Conservation (phyloP, 2,329 filamentous ascomycete genomes). For the Leptographium wingfieldii region DNA sequence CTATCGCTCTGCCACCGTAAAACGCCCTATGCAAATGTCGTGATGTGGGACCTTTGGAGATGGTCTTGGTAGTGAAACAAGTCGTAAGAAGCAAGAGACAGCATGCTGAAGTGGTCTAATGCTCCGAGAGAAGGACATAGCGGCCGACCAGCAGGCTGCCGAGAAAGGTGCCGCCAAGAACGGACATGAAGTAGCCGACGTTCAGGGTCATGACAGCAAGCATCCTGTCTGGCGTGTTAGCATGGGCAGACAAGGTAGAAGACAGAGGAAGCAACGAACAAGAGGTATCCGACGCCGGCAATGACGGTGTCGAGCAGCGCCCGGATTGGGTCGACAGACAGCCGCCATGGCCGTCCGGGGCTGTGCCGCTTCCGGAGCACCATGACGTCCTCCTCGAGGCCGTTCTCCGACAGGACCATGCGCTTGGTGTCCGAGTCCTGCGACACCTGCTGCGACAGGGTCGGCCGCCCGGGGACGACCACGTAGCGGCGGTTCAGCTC, state of each 20-base stretch:
- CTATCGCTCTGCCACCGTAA: not conserved
- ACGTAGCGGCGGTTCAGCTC: slow-evolving; percentile 69
- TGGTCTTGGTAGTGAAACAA: not conserved
- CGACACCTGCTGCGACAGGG: slow-evolving; percentile 45
- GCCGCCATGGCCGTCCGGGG: slow-evolving; percentile 58
- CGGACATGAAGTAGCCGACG: slow-evolving; percentile 64
- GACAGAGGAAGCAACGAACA: slow-evolving; percentile 50
- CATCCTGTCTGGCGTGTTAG: slow-evolving; percentile 49
- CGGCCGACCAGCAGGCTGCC: slow-evolving; percentile 73
- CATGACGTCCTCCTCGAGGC: slow-evolving; percentile 67
- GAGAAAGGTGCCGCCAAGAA: slow-evolving; percentile 67
- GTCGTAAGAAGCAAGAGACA: not conserved
- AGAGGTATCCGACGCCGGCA: slow-evolving; percentile 67
- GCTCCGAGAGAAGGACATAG: slow-evolving; percentile 40
- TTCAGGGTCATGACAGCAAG: slow-evolving; percentile 81
- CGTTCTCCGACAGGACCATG: slow-evolving; percentile 55
- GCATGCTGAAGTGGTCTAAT: slow-evolving; percentile 21
- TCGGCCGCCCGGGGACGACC: slow-evolving; percentile 51
- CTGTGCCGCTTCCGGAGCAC: slow-evolving; percentile 49
- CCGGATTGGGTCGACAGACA: slow-evolving; percentile 65
- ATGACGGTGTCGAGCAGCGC: slow-evolving; percentile 59
- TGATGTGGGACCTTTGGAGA: not conserved
- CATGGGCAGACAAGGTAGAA: not conserved
- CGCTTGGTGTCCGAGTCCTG: slow-evolving; percentile 49
- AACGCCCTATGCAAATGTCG: not conserved